Percentiles rank a stretch among this genome's conserved stretches.
Conservation (phyloP, 2,329 filamentous ascomycete species). For the Monosporascus cannonballus region DNA sequence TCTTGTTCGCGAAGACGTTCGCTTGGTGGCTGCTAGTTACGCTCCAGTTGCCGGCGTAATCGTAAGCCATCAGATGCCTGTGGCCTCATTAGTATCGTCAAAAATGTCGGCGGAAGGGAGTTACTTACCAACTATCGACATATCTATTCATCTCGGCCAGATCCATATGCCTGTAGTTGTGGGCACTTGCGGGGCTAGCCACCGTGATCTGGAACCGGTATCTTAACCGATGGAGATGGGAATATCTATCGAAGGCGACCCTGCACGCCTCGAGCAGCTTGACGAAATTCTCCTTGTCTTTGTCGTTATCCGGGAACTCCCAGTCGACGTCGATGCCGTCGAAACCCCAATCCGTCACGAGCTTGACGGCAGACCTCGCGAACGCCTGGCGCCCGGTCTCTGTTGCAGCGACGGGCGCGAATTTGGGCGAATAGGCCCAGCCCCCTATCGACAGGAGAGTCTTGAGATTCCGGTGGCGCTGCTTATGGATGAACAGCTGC, state of each 20-base stretch:
- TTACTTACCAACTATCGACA: constrained; percentile 46
- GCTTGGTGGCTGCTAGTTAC: constrained; percentile 58
- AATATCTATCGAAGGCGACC: constrained; percentile 24
- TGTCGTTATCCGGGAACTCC: constrained; percentile 41
- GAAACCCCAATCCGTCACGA: constrained; percentile 63
- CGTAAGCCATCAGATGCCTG: constrained; percentile 58
- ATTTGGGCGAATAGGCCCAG: constrained; percentile 69
- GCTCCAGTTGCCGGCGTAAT: constrained; percentile 66
- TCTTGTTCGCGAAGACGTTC: constrained; percentile 54
- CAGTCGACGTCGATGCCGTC: constrained; percentile 53
- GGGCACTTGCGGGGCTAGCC: constrained; percentile 41
- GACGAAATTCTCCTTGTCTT: constrained; percentile 36
- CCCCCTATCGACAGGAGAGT: constrained; percentile 74
- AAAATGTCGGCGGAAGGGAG: background rate
- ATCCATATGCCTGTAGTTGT: constrained; percentile 44
- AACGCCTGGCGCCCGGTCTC: constrained; percentile 57
- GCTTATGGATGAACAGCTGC: constrained; percentile 71
- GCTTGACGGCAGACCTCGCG: constrained; percentile 58
- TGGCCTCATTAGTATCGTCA: background rate
- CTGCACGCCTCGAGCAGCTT: constrained; percentile 37
- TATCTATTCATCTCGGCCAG: constrained; percentile 48
- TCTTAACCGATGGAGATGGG: constrained; percentile 17
- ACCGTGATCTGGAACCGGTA: constrained; percentile 47
- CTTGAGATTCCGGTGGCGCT: constrained; percentile 70
- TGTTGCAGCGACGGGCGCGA: constrained; percentile 58